Evolutionary conservation across 116 monocot species (phyloP).

Genomic region (Phalaenopsis hybrid): DNA sequence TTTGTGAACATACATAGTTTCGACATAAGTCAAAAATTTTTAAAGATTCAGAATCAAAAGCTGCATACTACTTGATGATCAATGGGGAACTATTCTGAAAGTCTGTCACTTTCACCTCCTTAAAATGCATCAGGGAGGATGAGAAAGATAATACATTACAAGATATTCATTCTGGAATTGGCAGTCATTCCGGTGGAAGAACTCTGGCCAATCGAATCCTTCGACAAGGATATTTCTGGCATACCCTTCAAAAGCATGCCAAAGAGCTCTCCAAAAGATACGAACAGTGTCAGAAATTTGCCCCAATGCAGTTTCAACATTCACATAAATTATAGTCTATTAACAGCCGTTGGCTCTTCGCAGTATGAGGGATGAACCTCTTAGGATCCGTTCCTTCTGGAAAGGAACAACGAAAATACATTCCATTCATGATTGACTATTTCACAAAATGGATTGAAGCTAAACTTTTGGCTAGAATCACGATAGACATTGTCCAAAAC

Average conservation of each 20-base stretch:
- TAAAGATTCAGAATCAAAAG: no score
- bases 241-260: neutral
- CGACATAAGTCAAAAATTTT: no score
- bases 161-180: neutral
- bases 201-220: no score
- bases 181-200: no score
- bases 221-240: neutral
- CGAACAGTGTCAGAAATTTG: neutral
- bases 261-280: neutral
- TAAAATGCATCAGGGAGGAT: neutral
- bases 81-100: neutral
- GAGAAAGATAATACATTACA: neutral
- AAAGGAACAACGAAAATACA: neutral
- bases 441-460: neutral
- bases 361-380: neutral
- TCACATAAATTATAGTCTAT: neutral
- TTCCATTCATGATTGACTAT: neutral
- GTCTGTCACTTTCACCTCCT: neutral
- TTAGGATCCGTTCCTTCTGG: neutral
- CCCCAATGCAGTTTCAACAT: neutral
- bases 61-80: no score
- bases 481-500: neutral
- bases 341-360: neutral
- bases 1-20: no score
- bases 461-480: neutral